Percentiles rank a stretch among this genome's conserved stretches.
Conservation (phyloP, 306 rosid species). For the Quillaja saponaria region DNA sequence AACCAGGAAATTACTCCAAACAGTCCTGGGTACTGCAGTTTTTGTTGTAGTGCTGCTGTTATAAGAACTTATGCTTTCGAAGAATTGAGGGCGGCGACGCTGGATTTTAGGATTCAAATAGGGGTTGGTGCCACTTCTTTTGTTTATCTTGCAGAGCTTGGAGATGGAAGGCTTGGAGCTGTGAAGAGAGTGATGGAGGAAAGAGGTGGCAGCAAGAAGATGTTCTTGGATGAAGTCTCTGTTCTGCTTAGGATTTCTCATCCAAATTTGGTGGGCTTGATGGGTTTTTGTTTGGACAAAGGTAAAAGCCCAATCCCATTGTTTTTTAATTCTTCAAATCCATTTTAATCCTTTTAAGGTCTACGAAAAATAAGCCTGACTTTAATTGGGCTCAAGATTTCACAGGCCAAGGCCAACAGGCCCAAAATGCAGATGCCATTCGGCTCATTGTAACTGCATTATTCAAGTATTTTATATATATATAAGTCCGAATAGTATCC, state of each 20-base stretch:
- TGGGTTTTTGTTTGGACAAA: slow-evolving; percentile 29
- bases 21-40: too few species aligned
- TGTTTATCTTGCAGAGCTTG: slow-evolving; percentile 29
- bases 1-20: too few species aligned
- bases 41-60: background rate
- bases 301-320: too few species aligned
- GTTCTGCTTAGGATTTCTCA: slow-evolving; percentile 29
- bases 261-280: slow-evolving; percentile 19
- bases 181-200: slow-evolving; percentile 24
- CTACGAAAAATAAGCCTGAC: too few species aligned
- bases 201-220: slow-evolving; percentile 20
- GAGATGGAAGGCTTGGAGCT: slow-evolving; percentile 24
- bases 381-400: too few species aligned
- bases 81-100: slow-evolving; percentile 20
- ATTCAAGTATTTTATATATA: too few species aligned
- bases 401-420: too few species aligned
- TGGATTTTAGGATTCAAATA: slow-evolving; percentile 10
- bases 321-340: too few species aligned
- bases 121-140: slow-evolving; percentile 26
- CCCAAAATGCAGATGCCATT: too few species aligned
- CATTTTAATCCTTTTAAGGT: too few species aligned
- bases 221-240: slow-evolving; percentile 29
- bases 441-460: too few species aligned
- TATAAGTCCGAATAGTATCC: too few species aligned
- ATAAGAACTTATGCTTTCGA: slow-evolving; percentile 11